Percentiles rank a stretch among this genome's conserved stretches.
These are phyloP conservation scores for Barbatosphaeria neglecta DNA, from an alignment of 495 filamentous ascomycete species.

Conservation along the genomic window DNA sequence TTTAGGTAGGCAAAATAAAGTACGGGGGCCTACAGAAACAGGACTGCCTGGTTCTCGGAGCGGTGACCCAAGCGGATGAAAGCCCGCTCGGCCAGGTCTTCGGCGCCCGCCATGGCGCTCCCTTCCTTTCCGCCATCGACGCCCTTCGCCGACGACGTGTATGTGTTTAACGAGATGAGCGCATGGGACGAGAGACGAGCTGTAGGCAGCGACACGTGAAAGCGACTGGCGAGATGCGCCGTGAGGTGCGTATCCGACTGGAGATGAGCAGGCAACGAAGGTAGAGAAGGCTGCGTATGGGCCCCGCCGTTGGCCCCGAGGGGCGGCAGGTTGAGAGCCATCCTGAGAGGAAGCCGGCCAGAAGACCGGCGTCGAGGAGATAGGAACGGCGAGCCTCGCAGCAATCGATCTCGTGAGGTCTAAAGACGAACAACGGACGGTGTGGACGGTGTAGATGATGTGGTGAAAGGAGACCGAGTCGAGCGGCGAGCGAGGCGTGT, in stretches of 20 bases:
- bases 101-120: constrained; percentile 74
- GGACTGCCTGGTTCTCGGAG: constrained; percentile 81
- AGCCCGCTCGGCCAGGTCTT: constrained; percentile 76
- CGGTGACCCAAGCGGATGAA: constrained; percentile 77
- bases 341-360: constrained; percentile 12
- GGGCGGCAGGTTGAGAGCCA: constrained; percentile 34
- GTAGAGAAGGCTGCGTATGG: constrained; percentile 82
- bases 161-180: constrained; percentile 84
- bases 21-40: constrained; percentile 65
- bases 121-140: constrained; percentile 81
- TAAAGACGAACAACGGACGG: not conserved
- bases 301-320: constrained; percentile 42
- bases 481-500: too few species aligned
- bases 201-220: constrained; percentile 79
- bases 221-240: constrained; percentile 89
- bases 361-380: not conserved
- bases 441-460: not conserved
- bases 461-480: too few species aligned
- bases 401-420: not conserved
- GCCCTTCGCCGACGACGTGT: constrained; percentile 73
- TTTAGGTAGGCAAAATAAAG: not conserved
- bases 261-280: constrained; percentile 75
- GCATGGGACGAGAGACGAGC: constrained; percentile 84
- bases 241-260: constrained; percentile 96
- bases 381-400: not conserved